Evolutionary conservation across 2,329 filamentous ascomycete genomes (phyloP), one percentile per base, ranked within the genome.

Genomic region (Microascus cirrosus): DNA sequence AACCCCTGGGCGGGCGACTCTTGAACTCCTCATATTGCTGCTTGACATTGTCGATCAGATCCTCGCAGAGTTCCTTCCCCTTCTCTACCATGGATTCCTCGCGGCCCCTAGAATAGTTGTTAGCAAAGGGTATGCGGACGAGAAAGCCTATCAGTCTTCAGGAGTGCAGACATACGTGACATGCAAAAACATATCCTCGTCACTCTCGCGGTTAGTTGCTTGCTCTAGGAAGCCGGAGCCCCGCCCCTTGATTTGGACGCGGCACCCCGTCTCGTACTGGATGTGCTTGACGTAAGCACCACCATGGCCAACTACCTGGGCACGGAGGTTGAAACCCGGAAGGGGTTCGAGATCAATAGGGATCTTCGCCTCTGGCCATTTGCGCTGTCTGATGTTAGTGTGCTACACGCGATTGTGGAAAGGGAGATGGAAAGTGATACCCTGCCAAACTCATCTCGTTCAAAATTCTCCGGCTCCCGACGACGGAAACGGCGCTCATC

Each of bases 281-380:
- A 99, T 97, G 68, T 96, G 93, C 73, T 99, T 99, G 61, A 99
- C 94, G 68, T 97, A 96, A 51, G 90, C 88, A 60, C 94, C 94
- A 35, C 91, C 91, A 65, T 93, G 89, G 55, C 94, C 94, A 58
- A 99, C 94, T 53, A 99, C 93, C 69, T 97, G 92, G 56, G 94
- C 94, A 62, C 94, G 88, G 54, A 99, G 78, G 68, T 99, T 99
- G 75, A 99, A 99, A 22, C 94, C 94, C 25, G 86, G 90, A 57
- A 97, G 84, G 0, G 93, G 89, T 65, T 97, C 94, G 59, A 99
- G 84, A 61, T 85, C 84, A 64, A 99, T 92, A 1, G 90, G 86
- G 55, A 99, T 95, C 66, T 89, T 90, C 74, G 96, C 91, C 68
- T 97, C 94, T 1, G 94, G 93, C 94, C 94, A 99, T 89, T 97